Evolutionary conservation across 2,329 filamentous ascomycete genomes (phyloP).

Genomic region (Diplodia intermedia): DNA sequence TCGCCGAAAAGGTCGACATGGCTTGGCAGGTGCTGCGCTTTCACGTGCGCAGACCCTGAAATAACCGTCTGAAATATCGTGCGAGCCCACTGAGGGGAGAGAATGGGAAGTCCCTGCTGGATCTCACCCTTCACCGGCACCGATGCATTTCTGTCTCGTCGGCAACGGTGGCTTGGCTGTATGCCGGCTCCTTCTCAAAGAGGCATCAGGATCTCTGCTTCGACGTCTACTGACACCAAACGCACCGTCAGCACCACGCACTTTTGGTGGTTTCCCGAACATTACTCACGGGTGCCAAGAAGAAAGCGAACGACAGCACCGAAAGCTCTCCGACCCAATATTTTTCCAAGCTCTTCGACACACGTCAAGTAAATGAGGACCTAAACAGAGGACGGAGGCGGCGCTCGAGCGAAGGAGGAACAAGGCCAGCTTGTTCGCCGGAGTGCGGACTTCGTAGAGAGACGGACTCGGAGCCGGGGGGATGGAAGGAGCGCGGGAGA

Average conservation of each 20-base stretch:
- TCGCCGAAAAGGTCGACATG: constrained; percentile 29
- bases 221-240: background rate
- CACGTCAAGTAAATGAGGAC: background rate
- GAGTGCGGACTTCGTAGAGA: background rate
- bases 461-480: background rate
- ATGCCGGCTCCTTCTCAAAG: background rate
- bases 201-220: background rate
- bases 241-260: background rate
- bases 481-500: background rate
- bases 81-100: background rate
- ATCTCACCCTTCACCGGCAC: constrained; percentile 5
- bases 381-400: background rate
- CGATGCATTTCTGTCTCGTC: background rate
- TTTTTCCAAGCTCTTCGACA: background rate
- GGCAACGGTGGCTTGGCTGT: background rate
- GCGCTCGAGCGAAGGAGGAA: constrained; percentile 12
- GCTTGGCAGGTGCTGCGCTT: constrained; percentile 6
- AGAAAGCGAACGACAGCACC: background rate
- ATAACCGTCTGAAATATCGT: background rate
- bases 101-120: constrained; percentile 1
- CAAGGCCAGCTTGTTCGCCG: constrained; percentile 28
- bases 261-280: background rate
- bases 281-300: constrained; percentile 7
- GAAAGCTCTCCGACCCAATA: background rate
- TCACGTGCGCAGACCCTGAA: constrained; percentile 1